A percentile compares a stretch with the other conserved stretches of the same genome.
These are phyloP conservation scores for Microsporum audouinii DNA, from an alignment of 2,329 filamentous ascomycete species.

Conservation along the genomic window DNA sequence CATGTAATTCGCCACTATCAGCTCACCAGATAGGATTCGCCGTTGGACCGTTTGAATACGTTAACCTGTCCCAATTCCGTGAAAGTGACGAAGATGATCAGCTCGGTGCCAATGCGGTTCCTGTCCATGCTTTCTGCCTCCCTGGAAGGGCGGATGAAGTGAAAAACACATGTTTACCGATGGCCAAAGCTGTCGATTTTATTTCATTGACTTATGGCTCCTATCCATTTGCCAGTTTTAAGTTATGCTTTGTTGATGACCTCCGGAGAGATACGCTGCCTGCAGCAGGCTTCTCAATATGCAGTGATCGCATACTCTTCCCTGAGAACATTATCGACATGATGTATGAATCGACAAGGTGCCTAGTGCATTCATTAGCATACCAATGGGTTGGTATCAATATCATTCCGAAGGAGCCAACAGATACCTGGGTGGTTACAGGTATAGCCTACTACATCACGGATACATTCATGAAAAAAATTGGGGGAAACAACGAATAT, in stretches of 20 bases:
- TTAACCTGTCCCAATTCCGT: constrained; percentile 79
- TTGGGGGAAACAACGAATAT: constrained; percentile 93
- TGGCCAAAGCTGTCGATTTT: constrained; percentile 78
- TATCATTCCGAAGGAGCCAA: constrained; percentile 68
- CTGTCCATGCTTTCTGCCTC: constrained; percentile 82
- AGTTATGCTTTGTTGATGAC: constrained; percentile 89
- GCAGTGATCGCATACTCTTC: constrained; percentile 75
- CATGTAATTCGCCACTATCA: constrained; percentile 60
- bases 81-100: constrained; percentile 87
- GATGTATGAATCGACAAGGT: constrained; percentile 68
- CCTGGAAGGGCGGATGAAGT: constrained; percentile 73
- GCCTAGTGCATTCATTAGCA: constrained; percentile 70
- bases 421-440: constrained; percentile 78
- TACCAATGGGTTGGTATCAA: constrained; percentile 92
- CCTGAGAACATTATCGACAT: constrained; percentile 76
- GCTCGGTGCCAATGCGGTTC: constrained; percentile 74
- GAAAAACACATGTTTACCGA: constrained; percentile 71
- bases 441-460: constrained; percentile 93
- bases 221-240: constrained; percentile 87
- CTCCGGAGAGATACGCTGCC: constrained; percentile 62
- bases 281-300: constrained; percentile 72
- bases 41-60: constrained; percentile 85
- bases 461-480: constrained; percentile 76
- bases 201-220: constrained; percentile 79
- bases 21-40: constrained; percentile 88